Percentiles rank a stretch among this genome's conserved stretches.
Evolutionary conservation across 2,329 filamentous ascomycete genomes (phyloP).

Genomic region (Verticillium tricorpus): DNA sequence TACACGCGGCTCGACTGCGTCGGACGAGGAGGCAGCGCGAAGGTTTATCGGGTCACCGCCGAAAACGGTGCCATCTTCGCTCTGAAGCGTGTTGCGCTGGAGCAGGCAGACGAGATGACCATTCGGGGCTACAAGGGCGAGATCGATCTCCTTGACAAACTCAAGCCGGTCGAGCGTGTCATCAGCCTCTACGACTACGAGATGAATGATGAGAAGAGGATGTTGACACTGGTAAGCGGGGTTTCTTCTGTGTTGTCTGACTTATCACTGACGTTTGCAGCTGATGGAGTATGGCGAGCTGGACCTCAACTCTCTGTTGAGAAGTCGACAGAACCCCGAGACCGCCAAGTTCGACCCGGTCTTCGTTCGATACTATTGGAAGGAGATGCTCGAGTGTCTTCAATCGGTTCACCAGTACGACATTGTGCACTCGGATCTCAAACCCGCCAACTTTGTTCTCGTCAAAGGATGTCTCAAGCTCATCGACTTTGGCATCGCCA

Average conservation of each 20-base stretch:
- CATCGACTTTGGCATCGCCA: conserved; percentile 98
- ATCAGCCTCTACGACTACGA: conserved; percentile 90
- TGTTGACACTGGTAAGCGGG: conserved; percentile 68
- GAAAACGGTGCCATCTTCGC: conserved; percentile 96
- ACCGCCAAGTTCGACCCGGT: conserved; percentile 76
- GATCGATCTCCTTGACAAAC: conserved; percentile 81
- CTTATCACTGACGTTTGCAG: conserved; percentile 31
- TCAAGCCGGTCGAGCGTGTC: conserved; percentile 82
- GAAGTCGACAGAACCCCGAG: conserved; percentile 65
- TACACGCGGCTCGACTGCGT: conserved; percentile 89
- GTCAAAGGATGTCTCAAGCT: conserved; percentile 88
- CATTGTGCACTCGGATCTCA: conserved; percentile 94
- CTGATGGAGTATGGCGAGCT: conserved; percentile 97
- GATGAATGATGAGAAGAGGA: conserved; percentile 86
- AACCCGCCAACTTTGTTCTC: conserved; percentile 94
- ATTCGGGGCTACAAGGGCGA: conserved; percentile 90
- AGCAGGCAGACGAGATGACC: conserved; percentile 79
- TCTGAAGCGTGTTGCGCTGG: conserved; percentile 85
- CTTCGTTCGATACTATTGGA: conserved; percentile 98
- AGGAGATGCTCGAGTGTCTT: conserved; percentile 97
- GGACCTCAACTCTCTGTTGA: conserved; percentile 83
- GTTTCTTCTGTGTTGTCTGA: background rate
- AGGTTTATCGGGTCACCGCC: conserved; percentile 94
- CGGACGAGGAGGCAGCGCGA: conserved; percentile 86
- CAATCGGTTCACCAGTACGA: conserved; percentile 83